A percentile compares a stretch with the other conserved stretches of the same genome.
Conservation (phyloP, 305 asterid species). For the Fraxinus albicans region DNA sequence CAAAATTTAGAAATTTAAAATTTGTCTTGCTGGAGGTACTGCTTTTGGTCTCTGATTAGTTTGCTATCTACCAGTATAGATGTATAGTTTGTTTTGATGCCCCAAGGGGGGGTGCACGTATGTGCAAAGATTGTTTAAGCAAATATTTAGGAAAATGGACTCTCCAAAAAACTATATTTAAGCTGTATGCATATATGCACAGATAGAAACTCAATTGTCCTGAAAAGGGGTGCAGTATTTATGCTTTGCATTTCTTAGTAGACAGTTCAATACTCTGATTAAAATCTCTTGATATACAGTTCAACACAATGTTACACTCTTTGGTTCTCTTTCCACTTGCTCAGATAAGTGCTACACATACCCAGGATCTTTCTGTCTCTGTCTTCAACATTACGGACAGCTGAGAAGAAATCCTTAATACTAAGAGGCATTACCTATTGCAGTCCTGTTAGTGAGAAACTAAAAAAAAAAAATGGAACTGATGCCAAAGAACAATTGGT, state of each 20-base stretch:
- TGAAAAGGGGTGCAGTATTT: background rate
- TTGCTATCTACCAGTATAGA: background rate
- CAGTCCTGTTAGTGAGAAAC: background rate
- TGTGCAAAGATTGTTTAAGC: background rate
- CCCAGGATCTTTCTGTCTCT: background rate
- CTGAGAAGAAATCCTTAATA: background rate
- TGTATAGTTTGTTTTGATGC: background rate
- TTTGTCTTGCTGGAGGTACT: conserved; percentile 84
- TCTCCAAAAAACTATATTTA: background rate
- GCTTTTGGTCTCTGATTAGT: conserved; percentile 1
- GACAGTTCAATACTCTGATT: background rate
- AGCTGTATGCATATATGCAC: background rate
- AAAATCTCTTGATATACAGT: background rate
- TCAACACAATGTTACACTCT: background rate
- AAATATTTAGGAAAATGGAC: background rate
- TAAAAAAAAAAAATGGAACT: background rate
- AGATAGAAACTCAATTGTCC: background rate
- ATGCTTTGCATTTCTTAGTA: background rate
- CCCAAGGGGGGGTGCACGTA: background rate
- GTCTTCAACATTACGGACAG: background rate
- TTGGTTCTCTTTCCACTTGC: background rate
- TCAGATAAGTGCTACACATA: background rate
- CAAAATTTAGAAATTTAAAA: conserved; percentile 69
- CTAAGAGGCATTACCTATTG: background rate
- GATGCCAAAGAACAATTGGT: background rate